Evolutionary conservation across 2,329 filamentous ascomycete genomes (phyloP).

Genomic region (Thermothelomyces thermophilus): DNA sequence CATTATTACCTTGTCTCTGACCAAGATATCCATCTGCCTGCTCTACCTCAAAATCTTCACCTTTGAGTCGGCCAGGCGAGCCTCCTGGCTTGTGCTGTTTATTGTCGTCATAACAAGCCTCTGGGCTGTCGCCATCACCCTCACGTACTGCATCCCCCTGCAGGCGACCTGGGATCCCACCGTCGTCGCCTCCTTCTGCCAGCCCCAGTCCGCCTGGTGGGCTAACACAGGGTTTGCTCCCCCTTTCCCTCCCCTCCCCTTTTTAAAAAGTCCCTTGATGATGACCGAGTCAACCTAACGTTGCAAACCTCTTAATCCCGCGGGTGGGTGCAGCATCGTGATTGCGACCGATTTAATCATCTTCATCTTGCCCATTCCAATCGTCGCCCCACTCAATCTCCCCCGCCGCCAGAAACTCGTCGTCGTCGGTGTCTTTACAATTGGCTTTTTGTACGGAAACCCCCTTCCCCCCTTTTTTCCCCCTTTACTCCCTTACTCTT

Average conservation of each 20-base stretch:
- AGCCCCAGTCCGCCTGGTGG: conserved; percentile 15
- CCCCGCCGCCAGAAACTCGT: conserved; percentile 15
- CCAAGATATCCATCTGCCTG: conserved; percentile 28
- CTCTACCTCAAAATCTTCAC: conserved; percentile 28
- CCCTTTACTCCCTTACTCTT: background rate
- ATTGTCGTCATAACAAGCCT: conserved; percentile 23
- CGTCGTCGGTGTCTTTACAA: conserved; percentile 19
- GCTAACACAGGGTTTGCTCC: conserved; percentile 16
- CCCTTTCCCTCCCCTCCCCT: background rate
- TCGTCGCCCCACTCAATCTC: conserved; percentile 12
- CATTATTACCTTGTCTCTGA: conserved; percentile 21
- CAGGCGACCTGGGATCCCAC: conserved; percentile 23
- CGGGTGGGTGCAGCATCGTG: conserved; percentile 12
- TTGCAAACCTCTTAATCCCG: too few relatives aligned
- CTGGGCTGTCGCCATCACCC: conserved; percentile 18
- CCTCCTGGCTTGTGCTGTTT: conserved; percentile 22
- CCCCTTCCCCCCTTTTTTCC: background rate
- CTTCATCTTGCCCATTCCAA: conserved; percentile 35
- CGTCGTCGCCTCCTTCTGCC: conserved; percentile 12
- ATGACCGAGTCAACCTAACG: background rate
- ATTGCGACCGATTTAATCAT: conserved; percentile 30
- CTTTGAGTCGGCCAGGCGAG: conserved; percentile 28
- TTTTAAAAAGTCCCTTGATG: background rate
- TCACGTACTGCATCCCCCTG: conserved; percentile 27
- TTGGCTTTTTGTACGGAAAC: conserved; percentile 23